phyloP scores from a whole-genome alignment of 768 basidiomycete species.

The Tubosaeta sp. region DNA sequence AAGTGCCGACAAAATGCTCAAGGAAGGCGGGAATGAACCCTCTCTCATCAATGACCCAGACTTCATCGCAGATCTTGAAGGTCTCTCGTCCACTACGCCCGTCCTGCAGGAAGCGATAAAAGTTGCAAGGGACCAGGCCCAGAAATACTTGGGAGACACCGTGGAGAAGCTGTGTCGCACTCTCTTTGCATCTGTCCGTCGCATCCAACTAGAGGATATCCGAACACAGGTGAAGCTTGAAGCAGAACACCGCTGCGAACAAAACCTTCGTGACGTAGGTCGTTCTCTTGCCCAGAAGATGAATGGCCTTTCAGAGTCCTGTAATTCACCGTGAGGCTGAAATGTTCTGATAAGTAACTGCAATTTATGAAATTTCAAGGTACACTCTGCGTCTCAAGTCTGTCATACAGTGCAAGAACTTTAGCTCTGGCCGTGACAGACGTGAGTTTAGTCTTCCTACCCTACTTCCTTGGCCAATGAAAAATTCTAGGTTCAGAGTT shows the following conservation, averaged over 20 bases:
- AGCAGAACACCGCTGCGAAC: conserved; percentile 10
- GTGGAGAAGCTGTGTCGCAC: conserved; percentile 19
- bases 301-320: conserved; percentile 15
- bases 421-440: background rate
- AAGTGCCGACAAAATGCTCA: conserved; percentile 19
- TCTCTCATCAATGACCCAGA: conserved; percentile 19
- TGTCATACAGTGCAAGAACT: background rate
- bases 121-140: conserved; percentile 12
- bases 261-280: conserved; percentile 10
- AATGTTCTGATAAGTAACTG: background rate
- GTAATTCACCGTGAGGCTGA: conserved; percentile 14
- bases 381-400: conserved; percentile 14
- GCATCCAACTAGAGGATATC: conserved; percentile 18
- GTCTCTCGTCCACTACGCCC: conserved; percentile 8
- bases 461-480: background rate
- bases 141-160: conserved; percentile 13
- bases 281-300: conserved; percentile 16
- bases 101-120: conserved; percentile 14
- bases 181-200: conserved; percentile 6
- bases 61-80: conserved; percentile 23
- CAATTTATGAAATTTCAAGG: conserved; percentile 7
- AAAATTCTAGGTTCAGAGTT: conserved; percentile 11
- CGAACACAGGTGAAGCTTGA: conserved; percentile 12
- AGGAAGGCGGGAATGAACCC: conserved; percentile 16
- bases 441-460: background rate